Evolutionary conservation across 805 yeast species (phyloP), one percentile per base, ranked within the genome.

Genomic region (Blastobotrys chiropterorum): DNA sequence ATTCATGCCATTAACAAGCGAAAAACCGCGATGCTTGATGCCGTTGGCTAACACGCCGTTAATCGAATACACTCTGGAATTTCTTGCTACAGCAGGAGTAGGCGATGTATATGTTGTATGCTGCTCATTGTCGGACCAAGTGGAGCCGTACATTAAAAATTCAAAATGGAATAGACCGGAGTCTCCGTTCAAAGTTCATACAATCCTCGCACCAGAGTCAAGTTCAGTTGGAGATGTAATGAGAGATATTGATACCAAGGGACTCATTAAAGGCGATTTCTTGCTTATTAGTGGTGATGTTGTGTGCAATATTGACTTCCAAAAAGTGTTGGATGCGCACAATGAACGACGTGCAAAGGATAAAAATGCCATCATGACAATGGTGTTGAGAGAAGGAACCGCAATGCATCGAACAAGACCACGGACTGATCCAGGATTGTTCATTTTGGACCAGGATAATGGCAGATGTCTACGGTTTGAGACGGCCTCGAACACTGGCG

Each of bases 151-250:
- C 64, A 83, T 94, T 48, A 88, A 84, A 56, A 54, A 62, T 30
- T 67, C 73, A 2, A 64, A 66, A 51, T 73, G 76, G 77, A 60
- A 58, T 46, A 46, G 61, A 3, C 53, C 69, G 4, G 80, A 83
- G 64, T 80, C 95, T 1, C 96, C 97, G 1, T 92, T 94, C 67
- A 78, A 79, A 51, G 78, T 94, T 44, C 79, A 81, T 46, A 85
- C 95, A 2, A 80, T 92, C 49, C 78, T 86, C 75, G 81, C 95
- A 20, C 80, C 89, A 46, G 97, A 92, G 67, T 83, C 94, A 8
- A 73, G 90, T 67, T 86, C 95, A 22, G 95, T 92, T 8, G 99
- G 99, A 59, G 99, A 94, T 70, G 95, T 96, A 17, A 87, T 94
- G 95, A 79, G 99, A 67, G 98, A 92, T 64, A 72, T 94, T 53